phyloP scores from a whole-genome alignment of 768 basidiomycete genomes.

The Kwoniella sp. region DNA sequence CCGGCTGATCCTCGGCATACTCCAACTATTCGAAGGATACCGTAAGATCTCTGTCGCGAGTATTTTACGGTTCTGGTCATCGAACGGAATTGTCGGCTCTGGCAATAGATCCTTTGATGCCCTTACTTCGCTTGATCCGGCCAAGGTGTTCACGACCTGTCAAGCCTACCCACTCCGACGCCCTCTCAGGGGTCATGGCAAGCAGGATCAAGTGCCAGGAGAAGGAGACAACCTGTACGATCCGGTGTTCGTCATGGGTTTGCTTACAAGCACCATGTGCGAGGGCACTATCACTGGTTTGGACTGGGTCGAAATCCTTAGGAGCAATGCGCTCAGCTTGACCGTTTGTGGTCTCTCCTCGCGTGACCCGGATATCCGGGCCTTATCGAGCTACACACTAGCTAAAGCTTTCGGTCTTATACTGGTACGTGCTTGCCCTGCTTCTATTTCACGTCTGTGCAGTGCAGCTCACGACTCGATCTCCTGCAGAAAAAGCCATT shows the following conservation, averaged over 20 bases:
- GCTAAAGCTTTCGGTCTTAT: conserved; percentile 65
- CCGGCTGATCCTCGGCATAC: conserved; percentile 68
- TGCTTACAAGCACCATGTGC: conserved; percentile 69
- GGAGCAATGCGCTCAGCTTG: conserved; percentile 75
- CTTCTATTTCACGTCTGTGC: neutral
- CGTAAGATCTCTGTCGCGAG: conserved; percentile 67
- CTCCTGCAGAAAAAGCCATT: conserved; percentile 63
- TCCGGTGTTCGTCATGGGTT: conserved; percentile 70
- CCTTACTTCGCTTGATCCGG: conserved; percentile 70
- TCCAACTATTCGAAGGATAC: conserved; percentile 74
- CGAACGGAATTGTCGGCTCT: conserved; percentile 30
- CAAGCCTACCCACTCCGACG: conserved; percentile 72
- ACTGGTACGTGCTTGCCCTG: conserved; percentile 60
- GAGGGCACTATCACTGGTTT: conserved; percentile 63
- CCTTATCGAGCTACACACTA: conserved; percentile 66
- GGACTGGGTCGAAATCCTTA: conserved; percentile 83
- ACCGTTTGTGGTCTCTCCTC: conserved; percentile 73
- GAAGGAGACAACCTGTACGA: conserved; percentile 67
- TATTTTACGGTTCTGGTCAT: conserved; percentile 70
- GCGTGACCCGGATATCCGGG: conserved; percentile 65
- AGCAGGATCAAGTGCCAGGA: conserved; percentile 22
- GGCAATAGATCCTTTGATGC: conserved; percentile 62
- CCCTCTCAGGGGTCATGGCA: conserved; percentile 56
- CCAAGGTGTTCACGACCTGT: conserved; percentile 69
- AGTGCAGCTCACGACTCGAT: neutral